A percentile compares a stretch with the other conserved stretches of the same genome.
Evolutionary conservation across 2,329 filamentous ascomycete species (phyloP).

Genomic region (Hymenoscyphus albidus): DNA sequence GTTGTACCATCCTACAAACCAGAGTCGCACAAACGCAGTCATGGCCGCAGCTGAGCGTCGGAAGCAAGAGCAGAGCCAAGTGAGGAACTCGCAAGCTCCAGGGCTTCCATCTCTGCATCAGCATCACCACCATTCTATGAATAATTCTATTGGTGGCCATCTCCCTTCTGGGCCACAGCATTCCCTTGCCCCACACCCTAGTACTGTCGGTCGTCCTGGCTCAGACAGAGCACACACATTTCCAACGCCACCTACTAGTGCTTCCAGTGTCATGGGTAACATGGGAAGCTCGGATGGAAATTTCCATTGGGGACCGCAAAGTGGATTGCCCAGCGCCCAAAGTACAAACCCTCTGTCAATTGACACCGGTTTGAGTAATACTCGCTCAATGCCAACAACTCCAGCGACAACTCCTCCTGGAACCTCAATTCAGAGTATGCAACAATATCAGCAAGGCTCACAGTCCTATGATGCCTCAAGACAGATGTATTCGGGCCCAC

Average conservation of each 20-base stretch:
- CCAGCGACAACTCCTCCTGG: constrained; percentile 87
- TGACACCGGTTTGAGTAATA: constrained; percentile 72
- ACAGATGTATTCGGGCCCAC: constrained; percentile 70
- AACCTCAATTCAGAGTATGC: constrained; percentile 70
- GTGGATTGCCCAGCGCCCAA: constrained; percentile 56
- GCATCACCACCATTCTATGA: constrained; percentile 60
- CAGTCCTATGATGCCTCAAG: constrained; percentile 72
- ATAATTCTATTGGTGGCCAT: constrained; percentile 52
- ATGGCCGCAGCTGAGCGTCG: constrained; percentile 81
- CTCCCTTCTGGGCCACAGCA: constrained; percentile 44
- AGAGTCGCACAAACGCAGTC: constrained; percentile 75
- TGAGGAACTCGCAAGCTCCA: constrained; percentile 57
- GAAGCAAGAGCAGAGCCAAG: constrained; percentile 64
- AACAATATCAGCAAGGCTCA: constrained; percentile 66
- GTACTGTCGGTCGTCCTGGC: constrained; percentile 64
- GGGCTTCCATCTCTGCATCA: constrained; percentile 67
- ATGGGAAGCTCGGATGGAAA: constrained; percentile 70
- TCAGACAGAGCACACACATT: constrained; percentile 88
- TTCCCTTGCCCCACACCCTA: constrained; percentile 62
- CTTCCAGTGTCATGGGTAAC: constrained; percentile 73
- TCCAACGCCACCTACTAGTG: constrained; percentile 87
- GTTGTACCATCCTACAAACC: constrained; percentile 89
- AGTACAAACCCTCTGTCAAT: constrained; percentile 71
- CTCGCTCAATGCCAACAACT: constrained; percentile 85
- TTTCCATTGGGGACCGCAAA: constrained; percentile 73